These are phyloP conservation scores for Calendula officinalis DNA, from an alignment of 129 eudicot species.

Conservation along the genomic window DNA sequence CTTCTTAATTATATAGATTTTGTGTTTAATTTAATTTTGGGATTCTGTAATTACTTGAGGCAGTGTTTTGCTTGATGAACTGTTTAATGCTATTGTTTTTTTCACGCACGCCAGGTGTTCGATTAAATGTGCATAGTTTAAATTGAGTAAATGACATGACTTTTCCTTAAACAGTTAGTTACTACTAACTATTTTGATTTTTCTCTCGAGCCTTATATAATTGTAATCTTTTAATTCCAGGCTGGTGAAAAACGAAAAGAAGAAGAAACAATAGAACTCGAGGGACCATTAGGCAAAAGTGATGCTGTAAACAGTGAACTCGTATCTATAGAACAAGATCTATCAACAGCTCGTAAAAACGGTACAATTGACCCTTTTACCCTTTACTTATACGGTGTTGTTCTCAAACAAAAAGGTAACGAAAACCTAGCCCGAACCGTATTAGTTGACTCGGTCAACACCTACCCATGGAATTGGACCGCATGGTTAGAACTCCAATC, in stretches of 20 bases:
- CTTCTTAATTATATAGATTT: background rate
- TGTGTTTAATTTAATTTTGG: background rate
- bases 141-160: background rate
- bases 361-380: slow-evolving; percentile 73
- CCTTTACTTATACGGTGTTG: slow-evolving; percentile 86
- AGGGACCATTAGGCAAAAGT: slow-evolving; percentile 86
- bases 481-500: slow-evolving; percentile 90
- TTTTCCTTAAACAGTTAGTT: background rate
- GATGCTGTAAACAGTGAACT: slow-evolving; percentile 74
- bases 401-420: slow-evolving; percentile 84
- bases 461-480: slow-evolving; percentile 95
- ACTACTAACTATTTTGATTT: slow-evolving; percentile 3
- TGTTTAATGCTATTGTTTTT: background rate
- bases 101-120: slow-evolving; percentile 16
- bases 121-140: slow-evolving; percentile 22
- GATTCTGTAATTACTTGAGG: background rate
- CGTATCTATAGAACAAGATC: slow-evolving; percentile 77
- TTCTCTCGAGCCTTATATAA: slow-evolving; percentile 2
- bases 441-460: slow-evolving; percentile 77
- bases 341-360: slow-evolving; percentile 61
- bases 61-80: background rate
- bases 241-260: slow-evolving; percentile 99
- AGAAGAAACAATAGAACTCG: slow-evolving; percentile 90
- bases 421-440: slow-evolving; percentile 64
- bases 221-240: slow-evolving; percentile 27